These are phyloP conservation scores for Fusarium vanettenii DNA, from an alignment of 2,329 filamentous ascomycete genomes.

Conservation along the genomic window DNA sequence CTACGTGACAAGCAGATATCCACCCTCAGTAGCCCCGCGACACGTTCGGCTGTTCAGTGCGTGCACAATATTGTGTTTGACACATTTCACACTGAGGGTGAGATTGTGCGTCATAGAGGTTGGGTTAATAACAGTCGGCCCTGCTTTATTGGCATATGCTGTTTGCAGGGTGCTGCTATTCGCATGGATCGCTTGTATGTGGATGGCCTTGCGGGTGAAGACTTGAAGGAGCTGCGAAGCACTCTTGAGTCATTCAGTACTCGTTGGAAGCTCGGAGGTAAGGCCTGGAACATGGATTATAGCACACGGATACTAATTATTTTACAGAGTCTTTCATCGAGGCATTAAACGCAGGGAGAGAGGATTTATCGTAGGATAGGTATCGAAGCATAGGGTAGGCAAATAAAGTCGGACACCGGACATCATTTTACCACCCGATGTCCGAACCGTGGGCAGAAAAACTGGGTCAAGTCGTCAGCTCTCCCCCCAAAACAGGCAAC, in stretches of 20 bases:
- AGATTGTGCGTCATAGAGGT: not conserved
- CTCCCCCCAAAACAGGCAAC: not conserved
- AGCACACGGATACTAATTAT: rapidly evolving
- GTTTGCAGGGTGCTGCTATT: not conserved
- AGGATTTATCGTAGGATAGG: not conserved
- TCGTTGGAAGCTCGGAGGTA: not conserved
- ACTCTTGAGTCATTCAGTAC: not conserved
- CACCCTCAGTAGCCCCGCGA: not conserved
- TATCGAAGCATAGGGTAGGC: not conserved
- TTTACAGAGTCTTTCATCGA: not conserved
- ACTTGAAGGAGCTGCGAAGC: not conserved
- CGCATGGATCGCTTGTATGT: not conserved
- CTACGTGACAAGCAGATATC: not conserved
- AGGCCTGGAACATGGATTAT: rapidly evolving
- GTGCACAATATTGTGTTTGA: not conserved
- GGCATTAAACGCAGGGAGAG: not conserved
- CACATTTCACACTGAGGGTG: not conserved
- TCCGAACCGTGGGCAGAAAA: not conserved
- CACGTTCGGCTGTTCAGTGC: not conserved
- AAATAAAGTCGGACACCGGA: not conserved
- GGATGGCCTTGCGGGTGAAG: not conserved
- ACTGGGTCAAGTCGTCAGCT: not conserved
- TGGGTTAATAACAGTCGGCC: not conserved
- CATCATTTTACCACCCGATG: not conserved
- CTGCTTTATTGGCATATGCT: not conserved